Conservation (phyloP, 805 yeast genomes). For the Debaryomyces hansenii region DNA sequence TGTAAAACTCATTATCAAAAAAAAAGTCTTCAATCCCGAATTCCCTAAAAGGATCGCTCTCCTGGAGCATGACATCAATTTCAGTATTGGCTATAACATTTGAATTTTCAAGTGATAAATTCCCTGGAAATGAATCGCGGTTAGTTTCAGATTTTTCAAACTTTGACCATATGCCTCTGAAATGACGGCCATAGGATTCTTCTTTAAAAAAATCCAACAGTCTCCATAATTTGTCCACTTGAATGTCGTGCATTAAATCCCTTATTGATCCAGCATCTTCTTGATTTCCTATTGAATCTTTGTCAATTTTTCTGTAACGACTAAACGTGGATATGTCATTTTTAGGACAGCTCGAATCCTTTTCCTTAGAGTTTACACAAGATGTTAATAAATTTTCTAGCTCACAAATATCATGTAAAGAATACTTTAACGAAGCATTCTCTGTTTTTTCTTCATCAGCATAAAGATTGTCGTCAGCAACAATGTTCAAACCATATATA, state of each 20-base stretch:
- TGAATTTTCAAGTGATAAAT: not conserved
- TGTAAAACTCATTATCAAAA: not conserved
- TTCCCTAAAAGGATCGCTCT: not conserved
- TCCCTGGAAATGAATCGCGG: not conserved
- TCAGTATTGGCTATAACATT: not conserved
- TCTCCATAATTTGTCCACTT: constrained; percentile 3
- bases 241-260: constrained; percentile 1
- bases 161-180: not conserved
- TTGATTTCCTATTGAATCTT: no score
- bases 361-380: no score
- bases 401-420: not conserved
- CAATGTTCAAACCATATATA: not conserved
- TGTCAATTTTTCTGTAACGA: not conserved
- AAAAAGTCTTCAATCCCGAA: not conserved
- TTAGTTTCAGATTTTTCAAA: not conserved
- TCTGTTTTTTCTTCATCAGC: not conserved
- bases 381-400: not conserved
- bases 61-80: not conserved
- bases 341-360: no score
- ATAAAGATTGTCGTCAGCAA: not conserved
- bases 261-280: not conserved
- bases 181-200: not conserved
- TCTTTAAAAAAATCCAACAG: not conserved
- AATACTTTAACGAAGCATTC: not conserved
- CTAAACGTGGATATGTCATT: not conserved